Base-by-base conservation (phyloP, 129 eudicot genomes). In the Daucus carota region DNA sequence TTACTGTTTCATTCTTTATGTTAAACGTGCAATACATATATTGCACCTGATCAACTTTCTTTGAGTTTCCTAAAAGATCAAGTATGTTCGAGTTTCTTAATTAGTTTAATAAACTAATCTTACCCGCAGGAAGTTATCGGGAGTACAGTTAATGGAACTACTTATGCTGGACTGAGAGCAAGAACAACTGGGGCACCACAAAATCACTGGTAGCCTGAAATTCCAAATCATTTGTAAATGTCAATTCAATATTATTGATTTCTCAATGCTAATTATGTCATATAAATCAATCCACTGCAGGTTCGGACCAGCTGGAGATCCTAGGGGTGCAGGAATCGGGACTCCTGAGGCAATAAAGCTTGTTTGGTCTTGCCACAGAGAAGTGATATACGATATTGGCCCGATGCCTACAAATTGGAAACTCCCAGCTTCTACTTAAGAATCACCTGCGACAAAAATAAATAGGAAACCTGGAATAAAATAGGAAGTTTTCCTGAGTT, bases 231-330 rank as follows among this genome's bases (percentile, higher is more conserved):
- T 32, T 9, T n/a, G n/a, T 14, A 38, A 41, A 42, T 68, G 0
- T 34, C 57, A 22, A 20, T 47, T 24, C 15, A 16, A 48, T 28
- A 60, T 16, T 73, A 5, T 41, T 14, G 4, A 34, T 71, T 70
- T 45, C 5, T 22, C 14, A 31, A 6, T 68, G 41, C 8, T 67
- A 2, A 33, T 28, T 7, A 22, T 16, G 15, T 38, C 44, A 66
- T 0, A 16, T 48, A 22, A 3, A 5, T 69, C 16, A 26, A 43
- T 57, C 22, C 69, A 29, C 1, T 78, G 13, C 81, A 94, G 97
- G 99, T 95, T 95, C 80, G 99, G 99, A 41, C 99, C 99, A 3
- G 96, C 97, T n/a, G 97, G 99, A 84, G 99, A 95, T 86, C 99
- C 99, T 0, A 85, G 92, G 81, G 99, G 99, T 47, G 99, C 99